Conservation (phyloP, 805 yeast genomes). For the Maudiozyma pseudohumilis region DNA sequence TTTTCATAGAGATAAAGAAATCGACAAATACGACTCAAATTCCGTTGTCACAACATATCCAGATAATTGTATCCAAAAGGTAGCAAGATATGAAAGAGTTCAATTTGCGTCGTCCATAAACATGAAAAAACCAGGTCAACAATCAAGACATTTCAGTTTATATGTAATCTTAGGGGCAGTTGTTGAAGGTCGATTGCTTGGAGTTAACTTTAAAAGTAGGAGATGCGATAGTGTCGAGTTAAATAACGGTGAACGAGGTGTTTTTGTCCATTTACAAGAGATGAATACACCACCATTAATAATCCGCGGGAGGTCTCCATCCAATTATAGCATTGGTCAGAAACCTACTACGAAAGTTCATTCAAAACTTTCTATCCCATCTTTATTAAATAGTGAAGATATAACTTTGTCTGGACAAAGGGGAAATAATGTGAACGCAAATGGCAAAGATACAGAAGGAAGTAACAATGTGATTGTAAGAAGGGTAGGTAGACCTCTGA, state of each 20-base stretch:
- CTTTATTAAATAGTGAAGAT: background rate
- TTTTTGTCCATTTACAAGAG: conserved; percentile 34
- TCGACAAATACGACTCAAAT: conserved; percentile 17
- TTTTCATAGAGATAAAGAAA: conserved; percentile 30
- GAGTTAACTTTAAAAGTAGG: background rate
- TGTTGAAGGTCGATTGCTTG: conserved; percentile 1
- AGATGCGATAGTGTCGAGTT: conserved; percentile 3
- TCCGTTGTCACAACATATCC: conserved; percentile 39
- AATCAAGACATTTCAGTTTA: conserved; percentile 40
- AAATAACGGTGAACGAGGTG: conserved; percentile 10
- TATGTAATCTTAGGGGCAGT: conserved; percentile 40
- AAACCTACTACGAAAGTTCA: background rate
- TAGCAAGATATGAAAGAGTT: conserved; percentile 59
- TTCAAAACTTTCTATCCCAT: no score
- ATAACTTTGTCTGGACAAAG: background rate
- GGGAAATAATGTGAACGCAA: no score
- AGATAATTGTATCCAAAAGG: conserved; percentile 40
- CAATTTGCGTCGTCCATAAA: conserved; percentile 55
- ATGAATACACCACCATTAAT: conserved; percentile 51
- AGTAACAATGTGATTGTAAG: no score
- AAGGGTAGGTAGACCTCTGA: background rate
- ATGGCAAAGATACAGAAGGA: no score
- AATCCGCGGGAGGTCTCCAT: conserved; percentile 57
- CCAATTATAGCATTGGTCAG: conserved; percentile 34
- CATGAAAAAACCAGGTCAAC: conserved; percentile 38